phyloP scores from a whole-genome alignment of 148 eudicot genomes.

The Rhododendron mucronatum region DNA sequence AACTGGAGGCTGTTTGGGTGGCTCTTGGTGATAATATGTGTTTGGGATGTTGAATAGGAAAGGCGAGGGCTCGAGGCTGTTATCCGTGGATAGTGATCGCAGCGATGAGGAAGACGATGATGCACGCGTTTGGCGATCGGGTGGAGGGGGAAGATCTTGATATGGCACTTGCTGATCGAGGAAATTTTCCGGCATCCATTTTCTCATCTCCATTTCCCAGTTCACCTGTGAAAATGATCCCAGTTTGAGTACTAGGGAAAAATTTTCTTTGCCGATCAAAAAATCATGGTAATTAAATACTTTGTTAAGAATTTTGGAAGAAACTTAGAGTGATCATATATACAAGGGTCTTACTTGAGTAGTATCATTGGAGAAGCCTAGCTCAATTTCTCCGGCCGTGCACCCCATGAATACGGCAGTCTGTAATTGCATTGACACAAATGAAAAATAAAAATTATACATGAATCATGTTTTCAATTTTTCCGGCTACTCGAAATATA shows the following conservation, averaged over 20 bases:
- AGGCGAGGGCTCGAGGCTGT: conserved; percentile 39
- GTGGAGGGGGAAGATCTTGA: conserved; percentile 21
- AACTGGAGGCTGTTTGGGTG: conserved; percentile 14
- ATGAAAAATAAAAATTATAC: not conserved
- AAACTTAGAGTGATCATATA: too few relatives aligned
- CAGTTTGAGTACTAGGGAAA: too few relatives aligned
- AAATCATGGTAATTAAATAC: not conserved
- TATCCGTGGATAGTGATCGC: conserved; percentile 38
- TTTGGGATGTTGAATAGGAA: conserved; percentile 30
- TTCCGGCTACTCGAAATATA: too few relatives aligned
- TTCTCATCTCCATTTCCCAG: conserved; percentile 52
- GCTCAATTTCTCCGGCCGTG: conserved; percentile 72
- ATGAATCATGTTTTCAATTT: not conserved
- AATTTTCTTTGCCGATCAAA: not conserved
- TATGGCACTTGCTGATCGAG: conserved; percentile 8
- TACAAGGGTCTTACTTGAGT: conserved; percentile 41
- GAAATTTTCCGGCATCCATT: conserved; percentile 41
- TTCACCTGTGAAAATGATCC: conserved; percentile 29
- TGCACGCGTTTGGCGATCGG: conserved; percentile 35
- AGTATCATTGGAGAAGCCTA: conserved; percentile 54
- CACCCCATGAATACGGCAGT: conserved; percentile 68
- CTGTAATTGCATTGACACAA: conserved; percentile 25
- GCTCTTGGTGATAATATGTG: conserved; percentile 8
- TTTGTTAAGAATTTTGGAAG: not conserved
- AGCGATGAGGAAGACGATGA: conserved; percentile 49